Percentiles rank a stretch among this genome's conserved stretches.
phyloP scores from a whole-genome alignment of 495 filamentous ascomycete genomes.

The Sporormia fimetaria region DNA sequence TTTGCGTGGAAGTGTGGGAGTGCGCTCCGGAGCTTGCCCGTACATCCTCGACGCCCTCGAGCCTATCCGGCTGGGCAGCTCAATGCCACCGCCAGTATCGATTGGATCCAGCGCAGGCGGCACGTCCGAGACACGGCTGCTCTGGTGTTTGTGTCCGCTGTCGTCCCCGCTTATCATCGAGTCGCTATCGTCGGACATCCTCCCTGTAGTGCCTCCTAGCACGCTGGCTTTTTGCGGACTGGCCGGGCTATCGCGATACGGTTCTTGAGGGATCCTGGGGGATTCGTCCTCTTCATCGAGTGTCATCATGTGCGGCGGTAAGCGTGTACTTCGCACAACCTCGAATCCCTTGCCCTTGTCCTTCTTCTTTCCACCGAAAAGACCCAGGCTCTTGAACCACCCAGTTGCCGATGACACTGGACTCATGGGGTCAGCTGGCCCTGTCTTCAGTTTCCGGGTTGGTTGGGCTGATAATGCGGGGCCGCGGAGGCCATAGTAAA shows the following conservation, averaged over 20 bases:
- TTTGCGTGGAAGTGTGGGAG: conserved; percentile 47
- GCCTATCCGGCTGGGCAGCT: conserved; percentile 51
- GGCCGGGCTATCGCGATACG: conserved; percentile 26
- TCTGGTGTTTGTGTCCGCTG: conserved; percentile 36
- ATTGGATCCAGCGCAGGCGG: conserved; percentile 51
- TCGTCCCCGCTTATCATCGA: conserved; percentile 24
- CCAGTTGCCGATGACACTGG: conserved; percentile 78
- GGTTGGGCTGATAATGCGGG: conserved; percentile 75
- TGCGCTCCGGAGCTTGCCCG: conserved; percentile 31
- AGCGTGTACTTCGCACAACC: conserved; percentile 76
- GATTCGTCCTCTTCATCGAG: conserved; percentile 23
- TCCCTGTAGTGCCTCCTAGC: neutral
- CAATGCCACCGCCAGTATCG: conserved; percentile 50
- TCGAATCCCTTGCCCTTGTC: conserved; percentile 91
- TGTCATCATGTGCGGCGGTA: conserved; percentile 38
- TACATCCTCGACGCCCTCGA: conserved; percentile 41
- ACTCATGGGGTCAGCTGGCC: conserved; percentile 86
- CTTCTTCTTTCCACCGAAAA: conserved; percentile 73
- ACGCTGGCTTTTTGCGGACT: conserved; percentile 8
- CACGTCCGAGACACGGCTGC: conserved; percentile 37
- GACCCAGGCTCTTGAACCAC: conserved; percentile 56
- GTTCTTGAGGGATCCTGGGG: conserved; percentile 21
- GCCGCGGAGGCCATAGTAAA: conserved; percentile 78
- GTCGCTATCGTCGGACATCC: conserved; percentile 6
- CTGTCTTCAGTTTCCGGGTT: conserved; percentile 76